A percentile compares a stretch with the other conserved stretches of the same genome.
Evolutionary conservation across 495 filamentous ascomycete genomes (phyloP).

Genomic region (Pseudoneurospora amorphoporcata): DNA sequence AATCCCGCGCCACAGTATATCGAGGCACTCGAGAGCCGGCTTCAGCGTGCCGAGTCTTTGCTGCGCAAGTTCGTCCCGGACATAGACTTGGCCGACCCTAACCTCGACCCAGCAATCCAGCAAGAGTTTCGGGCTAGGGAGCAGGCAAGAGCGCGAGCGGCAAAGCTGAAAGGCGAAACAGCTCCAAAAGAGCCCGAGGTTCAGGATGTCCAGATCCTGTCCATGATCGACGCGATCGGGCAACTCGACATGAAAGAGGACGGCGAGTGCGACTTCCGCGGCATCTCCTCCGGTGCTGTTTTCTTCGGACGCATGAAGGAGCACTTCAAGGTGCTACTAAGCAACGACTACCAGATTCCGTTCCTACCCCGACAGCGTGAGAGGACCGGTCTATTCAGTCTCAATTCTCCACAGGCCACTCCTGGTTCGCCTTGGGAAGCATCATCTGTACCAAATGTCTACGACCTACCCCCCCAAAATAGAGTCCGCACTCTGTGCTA

Average conservation of each 20-base stretch:
- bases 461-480: slow-evolving; percentile 61
- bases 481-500: slow-evolving; percentile 60
- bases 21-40: slow-evolving; percentile 74
- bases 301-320: slow-evolving; percentile 79
- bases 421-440: slow-evolving; percentile 47
- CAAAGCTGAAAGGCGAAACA: slow-evolving; percentile 23
- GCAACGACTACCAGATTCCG: slow-evolving; percentile 38
- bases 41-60: slow-evolving; percentile 76
- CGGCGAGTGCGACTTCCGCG: slow-evolving; percentile 91
- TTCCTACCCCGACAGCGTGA: slow-evolving; percentile 34
- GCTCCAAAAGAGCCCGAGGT: slow-evolving; percentile 14
- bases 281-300: slow-evolving; percentile 81
- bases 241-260: slow-evolving; percentile 84
- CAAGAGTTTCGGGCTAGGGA: slow-evolving; percentile 44
- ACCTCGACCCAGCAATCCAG: slow-evolving; percentile 58
- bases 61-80: slow-evolving; percentile 73
- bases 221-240: slow-evolving; percentile 88
- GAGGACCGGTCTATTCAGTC: slow-evolving; percentile 26
- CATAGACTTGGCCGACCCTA: slow-evolving; percentile 74
- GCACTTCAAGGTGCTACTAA: slow-evolving; percentile 60
- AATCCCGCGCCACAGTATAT: slow-evolving; percentile 94
- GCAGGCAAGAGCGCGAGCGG: slow-evolving; percentile 27
- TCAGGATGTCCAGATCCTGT: slow-evolving; percentile 76
- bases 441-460: slow-evolving; percentile 45
- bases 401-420: slow-evolving; percentile 64